Base-by-base conservation (phyloP, 1,284 basidiomycete species). In the Tetrapyrgos nigripes region DNA sequence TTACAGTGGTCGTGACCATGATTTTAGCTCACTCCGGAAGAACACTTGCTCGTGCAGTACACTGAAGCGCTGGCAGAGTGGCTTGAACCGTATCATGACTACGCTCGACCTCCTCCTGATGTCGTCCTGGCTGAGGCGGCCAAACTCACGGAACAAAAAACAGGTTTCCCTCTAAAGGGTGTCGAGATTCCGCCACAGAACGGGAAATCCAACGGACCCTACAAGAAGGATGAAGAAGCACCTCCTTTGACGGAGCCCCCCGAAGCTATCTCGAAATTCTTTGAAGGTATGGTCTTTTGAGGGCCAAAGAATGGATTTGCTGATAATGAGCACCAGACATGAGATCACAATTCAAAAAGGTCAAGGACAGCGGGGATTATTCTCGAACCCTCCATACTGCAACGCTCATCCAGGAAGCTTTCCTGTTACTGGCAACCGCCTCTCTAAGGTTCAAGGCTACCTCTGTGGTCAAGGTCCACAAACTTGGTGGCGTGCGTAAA, bases 341-440 rank as follows among this genome's bases (percentile, higher is more conserved):
- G 70, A 79, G 81, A 57, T 67, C 68, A 50, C 83, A 83, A 35
- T 85, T 91, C 62, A 75, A 76, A 45, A 77, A 74, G 51, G 72
- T 77, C 74, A 17, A 70, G 70, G 40, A 71, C 73, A 21, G 27
- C 17, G 24, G 71, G 73, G 3, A 74, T 82, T n/a, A 68, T n/a
- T 76, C 79, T 59, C 83, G 89, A 63, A 67, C 84, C 14, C 76
- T 94, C 19, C 91, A 94, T 64, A 74, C 90, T 14, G 88, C 86
- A 3, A 83, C 84, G 13, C 72, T 93, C 48, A 82, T 84, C 0
- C 91, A 94, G 70, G 93, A 94, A 78, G 92, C 88, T 4, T 83
- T 89, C 63, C 76, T 92, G 51, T 71, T 93, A 10, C 81, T 93
- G 58, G 72, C 78, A 13, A 76, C 88, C 27, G 88, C 87, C 68